Base-by-base conservation (phyloP, 176 grass and related monocot genomes). In the Stipa capillata region DNA sequence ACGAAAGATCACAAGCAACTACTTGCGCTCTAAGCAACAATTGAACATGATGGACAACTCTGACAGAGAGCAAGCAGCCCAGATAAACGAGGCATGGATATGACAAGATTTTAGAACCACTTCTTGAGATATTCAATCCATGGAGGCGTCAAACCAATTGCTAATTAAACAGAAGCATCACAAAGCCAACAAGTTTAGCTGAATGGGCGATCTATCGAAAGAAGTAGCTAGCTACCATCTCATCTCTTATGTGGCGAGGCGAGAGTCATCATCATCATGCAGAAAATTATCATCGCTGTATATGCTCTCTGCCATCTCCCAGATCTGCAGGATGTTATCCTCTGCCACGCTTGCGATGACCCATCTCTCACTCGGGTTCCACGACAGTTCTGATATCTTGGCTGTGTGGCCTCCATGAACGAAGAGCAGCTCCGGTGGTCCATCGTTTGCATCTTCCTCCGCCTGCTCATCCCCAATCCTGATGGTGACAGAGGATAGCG, bases 401-500 rank as follows among this genome's bases (percentile, higher is more conserved):
- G 71, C 80, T 8, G 81, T 93, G 85, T 97, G 93, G 16, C 93
- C 93, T 54, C 87, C 87, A 18, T 97, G 93, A 25, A 81, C 79
- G 67, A 97, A 97, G 33, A 97, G 56, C n/a, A 97, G 79, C 83
- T 97, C 93, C 12, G 90, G 93, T 8, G 93, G 93, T 0, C 93
- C 93, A 66, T 97, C 93, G 4, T 85, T 84, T 21, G 90, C 75
- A 43, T 97, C 93, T 59, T 97, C 93, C 55, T 86, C 88, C 17
- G 87, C 43, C 52, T 97, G 93, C 83, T 97, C 93, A 67, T 97
- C 90, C 13, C 93, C 93, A 53, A 97, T 93, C 80, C 90, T 97
- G 75, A 21, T 36, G 6, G 43, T 9, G 41, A 34, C 8, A 43
- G 3, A 52, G 17, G 13, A 74, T 14, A 84, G 39, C 4, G 23